Conservation (phyloP, 805 yeast species). For the Suhomyces xylopsoci region DNA sequence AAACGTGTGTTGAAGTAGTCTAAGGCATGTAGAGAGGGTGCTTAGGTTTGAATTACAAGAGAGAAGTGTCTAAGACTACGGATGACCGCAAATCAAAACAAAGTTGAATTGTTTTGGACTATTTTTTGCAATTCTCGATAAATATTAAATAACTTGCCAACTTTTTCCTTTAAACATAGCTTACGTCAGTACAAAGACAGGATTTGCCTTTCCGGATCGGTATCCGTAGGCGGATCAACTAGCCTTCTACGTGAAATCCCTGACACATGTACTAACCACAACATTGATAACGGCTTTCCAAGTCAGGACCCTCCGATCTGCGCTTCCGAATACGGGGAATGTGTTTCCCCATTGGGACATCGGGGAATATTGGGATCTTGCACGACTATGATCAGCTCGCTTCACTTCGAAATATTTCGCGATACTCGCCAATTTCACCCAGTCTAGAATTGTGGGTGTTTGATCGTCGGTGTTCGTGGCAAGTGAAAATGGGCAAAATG, state of each 20-base stretch:
- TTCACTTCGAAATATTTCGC: background rate
- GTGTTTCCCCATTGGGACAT: background rate
- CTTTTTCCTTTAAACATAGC: background rate
- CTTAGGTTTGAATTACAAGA: background rate
- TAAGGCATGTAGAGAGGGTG: background rate
- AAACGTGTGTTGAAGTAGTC: background rate
- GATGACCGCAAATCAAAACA: background rate
- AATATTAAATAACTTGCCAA: no score
- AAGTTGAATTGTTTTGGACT: background rate
- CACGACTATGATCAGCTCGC: background rate
- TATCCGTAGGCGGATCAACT: background rate
- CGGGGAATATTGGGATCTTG: background rate
- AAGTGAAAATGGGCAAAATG: background rate
- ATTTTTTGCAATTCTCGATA: background rate
- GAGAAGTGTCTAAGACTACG: background rate
- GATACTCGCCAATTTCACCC: background rate
- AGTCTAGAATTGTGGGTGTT: background rate
- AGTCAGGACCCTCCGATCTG: background rate
- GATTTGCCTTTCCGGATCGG: background rate
- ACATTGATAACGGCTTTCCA: background rate
- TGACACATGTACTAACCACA: background rate
- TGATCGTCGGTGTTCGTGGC: background rate
- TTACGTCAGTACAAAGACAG: background rate
- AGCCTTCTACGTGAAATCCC: background rate
- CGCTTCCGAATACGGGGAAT: background rate